Conservation (phyloP, 371 early-diverging fungal species). For the Choanephora cucurbitarum region DNA sequence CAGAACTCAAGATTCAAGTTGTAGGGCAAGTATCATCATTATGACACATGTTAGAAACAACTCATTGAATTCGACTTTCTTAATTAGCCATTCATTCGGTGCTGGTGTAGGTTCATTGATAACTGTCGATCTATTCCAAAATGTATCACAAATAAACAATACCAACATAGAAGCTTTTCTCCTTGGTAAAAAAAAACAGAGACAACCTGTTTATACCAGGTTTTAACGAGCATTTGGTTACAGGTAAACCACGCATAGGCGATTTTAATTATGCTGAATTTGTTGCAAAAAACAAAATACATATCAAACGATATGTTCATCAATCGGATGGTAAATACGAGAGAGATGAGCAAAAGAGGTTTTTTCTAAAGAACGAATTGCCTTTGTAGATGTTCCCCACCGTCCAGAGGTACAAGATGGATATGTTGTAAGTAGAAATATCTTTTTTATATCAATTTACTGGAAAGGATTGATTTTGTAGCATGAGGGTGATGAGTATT, state of each 20-base stretch:
- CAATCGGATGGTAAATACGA: slow-evolving; percentile 14
- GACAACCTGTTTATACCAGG: background rate
- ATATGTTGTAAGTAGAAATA: slow-evolving; percentile 12
- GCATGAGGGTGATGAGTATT: slow-evolving; percentile 26
- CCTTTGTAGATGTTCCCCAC: slow-evolving; percentile 5
- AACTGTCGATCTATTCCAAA: slow-evolving; percentile 10
- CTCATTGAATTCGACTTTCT: background rate
- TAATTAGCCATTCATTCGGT: slow-evolving; percentile 25
- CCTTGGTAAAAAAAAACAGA: background rate
- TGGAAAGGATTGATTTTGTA: slow-evolving; percentile 1
- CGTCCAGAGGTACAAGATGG: slow-evolving; percentile 11
- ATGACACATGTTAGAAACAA: no score
- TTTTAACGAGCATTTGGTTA: background rate
- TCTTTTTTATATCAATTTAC: background rate
- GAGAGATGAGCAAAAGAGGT: background rate
- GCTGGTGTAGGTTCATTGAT: slow-evolving; percentile 20
- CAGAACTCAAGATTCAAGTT: slow-evolving; percentile 10
- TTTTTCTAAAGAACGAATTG: no score
- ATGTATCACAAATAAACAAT: background rate
- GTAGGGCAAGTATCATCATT: slow-evolving; percentile 9
- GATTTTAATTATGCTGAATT: slow-evolving; percentile 17
- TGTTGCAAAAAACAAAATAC: slow-evolving; percentile 2
- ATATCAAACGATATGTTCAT: slow-evolving; percentile 10
- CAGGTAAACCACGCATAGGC: slow-evolving; percentile 21
- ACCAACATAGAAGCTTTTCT: slow-evolving; percentile 14